Conservation (phyloP, 2,329 filamentous ascomycete genomes). For the Fusarium lyarnte region DNA sequence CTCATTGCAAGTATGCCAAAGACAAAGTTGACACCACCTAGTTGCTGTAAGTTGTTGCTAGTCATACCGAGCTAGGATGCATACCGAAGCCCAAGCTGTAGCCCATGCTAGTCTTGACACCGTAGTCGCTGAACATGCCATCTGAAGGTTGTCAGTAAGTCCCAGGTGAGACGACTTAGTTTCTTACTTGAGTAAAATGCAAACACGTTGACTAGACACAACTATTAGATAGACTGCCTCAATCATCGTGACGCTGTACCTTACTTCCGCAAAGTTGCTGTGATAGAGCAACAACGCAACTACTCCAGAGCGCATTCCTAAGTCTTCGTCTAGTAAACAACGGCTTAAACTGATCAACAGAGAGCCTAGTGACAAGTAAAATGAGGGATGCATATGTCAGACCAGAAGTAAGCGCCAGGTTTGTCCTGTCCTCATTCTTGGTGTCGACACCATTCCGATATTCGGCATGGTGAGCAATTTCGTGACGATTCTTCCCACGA, state of each 20-base stretch:
- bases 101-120: slow-evolving; percentile 29
- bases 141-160: slow-evolving; percentile 11
- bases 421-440: too few relatives aligned
- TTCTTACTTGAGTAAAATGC: slow-evolving; percentile 56
- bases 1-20: slow-evolving; percentile 51
- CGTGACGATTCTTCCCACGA: not conserved
- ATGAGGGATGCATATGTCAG: slow-evolving; percentile 28
- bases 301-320: slow-evolving; percentile 39
- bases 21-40: slow-evolving; percentile 51
- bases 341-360: slow-evolving; percentile 24
- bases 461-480: not conserved
- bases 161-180: accelerated
- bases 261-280: slow-evolving; percentile 45
- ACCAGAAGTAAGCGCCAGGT: not conserved
- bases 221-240: not conserved
- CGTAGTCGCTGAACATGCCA: slow-evolving; percentile 26
- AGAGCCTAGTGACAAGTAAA: slow-evolving; percentile 11
- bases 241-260: not conserved
- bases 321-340: slow-evolving; percentile 23
- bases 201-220: slow-evolving; percentile 43
- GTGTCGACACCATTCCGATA: not conserved
- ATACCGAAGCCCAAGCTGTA: slow-evolving; percentile 45
- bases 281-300: slow-evolving; percentile 40
- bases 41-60: not conserved
- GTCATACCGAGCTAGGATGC: not conserved